Percentiles rank a stretch among this genome's conserved stretches.
Evolutionary conservation across 2,329 filamentous ascomycete species (phyloP).

Genomic region (Aureobasidium sp.): DNA sequence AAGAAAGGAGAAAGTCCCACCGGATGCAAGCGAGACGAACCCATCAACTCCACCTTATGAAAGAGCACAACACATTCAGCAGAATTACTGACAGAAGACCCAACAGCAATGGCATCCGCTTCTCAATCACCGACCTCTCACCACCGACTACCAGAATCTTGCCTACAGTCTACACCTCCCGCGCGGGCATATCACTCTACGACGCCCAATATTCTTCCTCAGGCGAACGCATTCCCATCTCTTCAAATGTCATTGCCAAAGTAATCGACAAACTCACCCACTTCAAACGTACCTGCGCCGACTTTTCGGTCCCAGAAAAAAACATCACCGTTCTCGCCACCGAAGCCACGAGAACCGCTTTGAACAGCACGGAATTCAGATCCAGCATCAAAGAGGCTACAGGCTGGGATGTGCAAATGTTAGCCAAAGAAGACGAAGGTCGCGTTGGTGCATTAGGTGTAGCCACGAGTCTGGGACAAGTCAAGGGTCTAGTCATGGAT

Average conservation of each 20-base stretch:
- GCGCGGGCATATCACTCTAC: conserved; percentile 77
- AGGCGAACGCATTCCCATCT: conserved; percentile 46
- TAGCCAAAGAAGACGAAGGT: conserved; percentile 75
- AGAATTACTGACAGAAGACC: too few relatives aligned
- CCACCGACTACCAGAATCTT: conserved; percentile 65
- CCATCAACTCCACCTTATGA: too few relatives aligned
- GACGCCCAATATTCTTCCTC: conserved; percentile 55
- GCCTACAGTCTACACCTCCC: conserved; percentile 68
- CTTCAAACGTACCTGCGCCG: conserved; percentile 64
- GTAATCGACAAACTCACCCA: conserved; percentile 61
- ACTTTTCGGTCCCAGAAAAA: conserved; percentile 58
- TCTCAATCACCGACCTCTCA: conserved; percentile 78
- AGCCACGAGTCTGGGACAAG: conserved; percentile 61
- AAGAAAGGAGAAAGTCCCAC: background rate
- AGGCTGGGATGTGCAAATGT: conserved; percentile 62
- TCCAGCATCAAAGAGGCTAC: conserved; percentile 55
- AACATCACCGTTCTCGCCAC: conserved; percentile 76
- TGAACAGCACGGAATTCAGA: conserved; percentile 65
- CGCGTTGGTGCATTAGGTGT: conserved; percentile 77
- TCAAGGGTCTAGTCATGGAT: conserved; percentile 80
- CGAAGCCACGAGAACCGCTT: conserved; percentile 76
- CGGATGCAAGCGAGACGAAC: too few relatives aligned
- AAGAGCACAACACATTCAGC: too few relatives aligned
- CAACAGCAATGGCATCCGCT: conserved; percentile 75
- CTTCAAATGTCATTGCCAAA: conserved; percentile 52